Evolutionary conservation across 2,329 filamentous ascomycete genomes (phyloP).

Genomic region (Tothia fuscella): DNA sequence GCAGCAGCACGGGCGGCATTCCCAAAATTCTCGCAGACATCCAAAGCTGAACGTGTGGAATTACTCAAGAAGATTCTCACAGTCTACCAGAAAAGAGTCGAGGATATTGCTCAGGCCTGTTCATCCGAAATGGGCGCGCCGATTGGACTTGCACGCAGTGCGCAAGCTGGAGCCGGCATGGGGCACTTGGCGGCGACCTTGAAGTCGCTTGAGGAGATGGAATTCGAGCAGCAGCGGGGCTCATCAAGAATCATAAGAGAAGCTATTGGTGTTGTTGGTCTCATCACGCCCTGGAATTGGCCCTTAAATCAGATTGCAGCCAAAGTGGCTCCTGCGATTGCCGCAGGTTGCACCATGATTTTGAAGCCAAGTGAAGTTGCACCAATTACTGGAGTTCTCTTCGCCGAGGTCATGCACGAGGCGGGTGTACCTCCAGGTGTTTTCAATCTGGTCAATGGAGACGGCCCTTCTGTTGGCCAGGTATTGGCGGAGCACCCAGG

Average conservation of each 20-base stretch:
- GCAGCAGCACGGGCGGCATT: constrained; percentile 57
- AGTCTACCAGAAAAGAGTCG: constrained; percentile 53
- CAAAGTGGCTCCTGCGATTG: constrained; percentile 60
- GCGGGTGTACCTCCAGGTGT: constrained; percentile 70
- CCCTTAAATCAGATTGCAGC: constrained; percentile 64
- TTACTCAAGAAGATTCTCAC: constrained; percentile 48
- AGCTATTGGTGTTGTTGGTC: constrained; percentile 61
- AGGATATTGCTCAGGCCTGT: constrained; percentile 71
- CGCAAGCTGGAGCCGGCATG: constrained; percentile 1
- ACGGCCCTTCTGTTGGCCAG: constrained; percentile 54
- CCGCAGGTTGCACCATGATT: constrained; percentile 45
- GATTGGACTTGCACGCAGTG: constrained; percentile 63
- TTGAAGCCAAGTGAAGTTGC: constrained; percentile 48
- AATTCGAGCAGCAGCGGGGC: constrained; percentile 9
- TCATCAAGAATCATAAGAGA: constrained; percentile 65
- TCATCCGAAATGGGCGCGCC: constrained; percentile 49
- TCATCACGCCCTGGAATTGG: constrained; percentile 76
- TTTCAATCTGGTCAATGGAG: constrained; percentile 63
- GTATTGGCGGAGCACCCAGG: constrained; percentile 55
- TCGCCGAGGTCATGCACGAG: constrained; percentile 56
- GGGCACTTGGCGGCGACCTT: constrained; percentile 1
- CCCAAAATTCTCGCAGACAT: constrained; percentile 28
- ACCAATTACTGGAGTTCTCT: constrained; percentile 43
- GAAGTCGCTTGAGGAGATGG: constrained; percentile 2
- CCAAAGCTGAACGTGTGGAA: constrained; percentile 43